Conservation (phyloP, 2,329 filamentous ascomycete genomes). For the Periconia sp. region DNA sequence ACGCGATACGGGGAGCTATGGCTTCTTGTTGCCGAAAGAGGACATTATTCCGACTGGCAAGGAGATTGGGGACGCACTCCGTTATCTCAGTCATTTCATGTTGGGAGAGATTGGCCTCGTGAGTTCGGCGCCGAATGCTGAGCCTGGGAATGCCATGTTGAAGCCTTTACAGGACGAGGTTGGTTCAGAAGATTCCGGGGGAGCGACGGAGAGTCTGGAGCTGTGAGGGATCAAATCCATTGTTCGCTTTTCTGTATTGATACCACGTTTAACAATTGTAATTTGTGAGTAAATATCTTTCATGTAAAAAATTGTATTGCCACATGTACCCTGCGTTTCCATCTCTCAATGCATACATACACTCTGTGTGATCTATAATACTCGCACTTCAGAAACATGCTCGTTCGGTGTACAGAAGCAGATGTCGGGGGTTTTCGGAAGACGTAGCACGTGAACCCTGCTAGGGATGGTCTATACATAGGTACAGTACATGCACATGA, state of each 20-base stretch:
- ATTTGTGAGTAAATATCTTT: neutral
- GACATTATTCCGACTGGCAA: conserved; percentile 88
- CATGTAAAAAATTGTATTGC: neutral
- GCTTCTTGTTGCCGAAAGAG: conserved; percentile 83
- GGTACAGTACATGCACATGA: too few relatives aligned
- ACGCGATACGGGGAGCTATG: conserved; percentile 89
- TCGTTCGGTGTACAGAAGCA: too few relatives aligned
- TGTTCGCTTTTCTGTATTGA: conserved; percentile 4
- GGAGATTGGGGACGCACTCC: conserved; percentile 79
- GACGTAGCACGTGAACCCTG: neutral
- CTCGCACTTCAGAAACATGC: too few relatives aligned
- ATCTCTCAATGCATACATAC: too few relatives aligned
- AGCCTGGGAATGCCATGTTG: neutral
- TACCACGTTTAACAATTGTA: conserved; percentile 5
- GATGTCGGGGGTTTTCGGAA: neutral
- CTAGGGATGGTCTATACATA: neutral
- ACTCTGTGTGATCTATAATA: too few relatives aligned
- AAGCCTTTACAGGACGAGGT: conserved; percentile 2
- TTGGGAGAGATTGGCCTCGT: conserved; percentile 49
- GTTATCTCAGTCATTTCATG: conserved; percentile 82
- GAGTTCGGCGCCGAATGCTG: conserved; percentile 3
- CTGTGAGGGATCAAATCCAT: neutral
- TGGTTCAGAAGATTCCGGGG: neutral
- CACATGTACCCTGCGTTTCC: too few relatives aligned
- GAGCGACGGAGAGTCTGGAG: conserved; percentile 3